phyloP scores from a whole-genome alignment of 1,284 basidiomycete species.

The Trametes hirsuta region DNA sequence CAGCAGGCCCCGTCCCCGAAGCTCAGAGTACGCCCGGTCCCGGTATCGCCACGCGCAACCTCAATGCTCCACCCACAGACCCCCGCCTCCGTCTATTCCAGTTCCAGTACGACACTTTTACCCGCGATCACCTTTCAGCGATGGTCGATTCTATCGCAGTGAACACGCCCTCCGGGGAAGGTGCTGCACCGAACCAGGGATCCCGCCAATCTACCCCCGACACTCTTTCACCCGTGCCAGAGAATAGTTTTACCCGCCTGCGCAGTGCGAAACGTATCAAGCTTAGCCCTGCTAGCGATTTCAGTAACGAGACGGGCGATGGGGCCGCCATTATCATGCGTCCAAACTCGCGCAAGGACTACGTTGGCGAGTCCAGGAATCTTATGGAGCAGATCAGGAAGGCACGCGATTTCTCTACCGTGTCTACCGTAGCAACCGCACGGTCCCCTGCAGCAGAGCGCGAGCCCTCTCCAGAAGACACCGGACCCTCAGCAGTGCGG shows the following conservation, averaged over 20 bases:
- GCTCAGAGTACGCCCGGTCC: constrained; percentile 60
- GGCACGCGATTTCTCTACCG: constrained; percentile 73
- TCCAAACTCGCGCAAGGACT: constrained; percentile 59
- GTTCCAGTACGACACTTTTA: constrained; percentile 92
- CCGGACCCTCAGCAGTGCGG: not conserved
- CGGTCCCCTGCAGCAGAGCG: constrained; percentile 26
- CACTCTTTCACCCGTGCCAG: constrained; percentile 32
- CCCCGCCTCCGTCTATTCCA: constrained; percentile 85
- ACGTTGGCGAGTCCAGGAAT: constrained; percentile 70
- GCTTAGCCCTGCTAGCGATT: constrained; percentile 63
- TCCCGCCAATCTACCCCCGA: constrained; percentile 31
- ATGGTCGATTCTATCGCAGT: constrained; percentile 89
- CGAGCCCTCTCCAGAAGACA: constrained; percentile 6
- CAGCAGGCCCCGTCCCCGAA: constrained; percentile 36
- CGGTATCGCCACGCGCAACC: constrained; percentile 17
- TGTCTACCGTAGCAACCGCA: constrained; percentile 57
- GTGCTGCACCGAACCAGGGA: constrained; percentile 40
- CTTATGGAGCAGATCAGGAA: constrained; percentile 79
- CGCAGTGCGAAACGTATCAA: constrained; percentile 79
- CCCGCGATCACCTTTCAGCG: constrained; percentile 87
- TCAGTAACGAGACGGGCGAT: constrained; percentile 46
- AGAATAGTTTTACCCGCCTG: constrained; percentile 52
- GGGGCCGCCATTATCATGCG: constrained; percentile 52
- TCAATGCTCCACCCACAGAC: constrained; percentile 57
- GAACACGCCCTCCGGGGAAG: constrained; percentile 67